phyloP scores from a whole-genome alignment of 345 rosid genomes.

The Populus simonii region DNA sequence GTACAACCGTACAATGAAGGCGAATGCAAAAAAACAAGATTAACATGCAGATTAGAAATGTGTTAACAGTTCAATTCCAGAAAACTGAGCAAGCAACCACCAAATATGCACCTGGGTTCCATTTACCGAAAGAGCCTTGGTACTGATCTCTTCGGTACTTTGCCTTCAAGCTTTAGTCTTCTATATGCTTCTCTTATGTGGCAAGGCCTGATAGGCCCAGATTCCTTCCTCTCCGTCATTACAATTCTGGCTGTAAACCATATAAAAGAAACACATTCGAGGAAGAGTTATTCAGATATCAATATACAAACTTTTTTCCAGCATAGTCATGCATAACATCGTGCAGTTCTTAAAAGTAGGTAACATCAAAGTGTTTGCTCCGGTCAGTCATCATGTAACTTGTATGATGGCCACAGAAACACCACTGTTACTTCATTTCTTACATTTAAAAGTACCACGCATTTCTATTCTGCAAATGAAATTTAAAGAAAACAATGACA shows the following conservation, averaged over 20 bases:
- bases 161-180: slow-evolving; percentile 83
- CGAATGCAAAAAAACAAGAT: not conserved
- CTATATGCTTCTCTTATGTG: slow-evolving; percentile 90
- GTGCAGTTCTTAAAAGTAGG: not conserved
- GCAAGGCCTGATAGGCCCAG: slow-evolving; percentile 96
- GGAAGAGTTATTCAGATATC: not conserved
- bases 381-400: not conserved
- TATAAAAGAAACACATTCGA: not conserved
- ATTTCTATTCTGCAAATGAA: not conserved
- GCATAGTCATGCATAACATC: not conserved
- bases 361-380: not conserved
- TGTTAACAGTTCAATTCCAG: not conserved
- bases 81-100: slow-evolving; percentile 6
- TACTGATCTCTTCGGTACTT: slow-evolving; percentile 77
- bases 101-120: not conserved
- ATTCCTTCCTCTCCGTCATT: slow-evolving; percentile 84
- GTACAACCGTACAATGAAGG: not conserved
- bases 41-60: not conserved
- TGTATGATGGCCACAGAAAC: not conserved
- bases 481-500: not conserved
- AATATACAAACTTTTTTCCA: not conserved
- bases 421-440: not conserved
- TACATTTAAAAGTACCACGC: not conserved
- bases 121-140: slow-evolving; percentile 80
- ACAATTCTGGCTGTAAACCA: slow-evolving; percentile 68